Conservation (phyloP, 1,284 basidiomycete species). For the Volvariella surrecta region DNA sequence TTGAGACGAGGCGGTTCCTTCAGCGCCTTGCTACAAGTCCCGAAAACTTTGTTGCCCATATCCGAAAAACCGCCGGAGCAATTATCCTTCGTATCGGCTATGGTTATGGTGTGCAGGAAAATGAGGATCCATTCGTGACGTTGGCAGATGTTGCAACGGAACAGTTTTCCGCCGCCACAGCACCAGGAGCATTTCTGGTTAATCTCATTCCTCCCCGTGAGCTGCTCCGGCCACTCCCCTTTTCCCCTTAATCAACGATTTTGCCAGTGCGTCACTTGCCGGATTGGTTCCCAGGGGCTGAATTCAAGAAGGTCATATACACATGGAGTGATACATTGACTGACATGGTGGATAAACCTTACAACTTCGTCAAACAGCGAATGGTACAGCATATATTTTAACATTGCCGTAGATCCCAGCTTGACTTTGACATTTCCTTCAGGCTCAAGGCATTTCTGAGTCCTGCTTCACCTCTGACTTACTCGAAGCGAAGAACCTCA, state of each 20-base stretch:
- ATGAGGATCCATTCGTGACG: slow-evolving; percentile 20
- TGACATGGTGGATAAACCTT: slow-evolving; percentile 15
- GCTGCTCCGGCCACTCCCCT: slow-evolving; percentile 15
- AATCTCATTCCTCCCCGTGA: slow-evolving; percentile 20
- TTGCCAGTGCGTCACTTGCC: slow-evolving; percentile 1
- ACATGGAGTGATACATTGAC: slow-evolving; percentile 11
- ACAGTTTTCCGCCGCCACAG: slow-evolving; percentile 15
- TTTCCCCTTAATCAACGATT: slow-evolving; percentile 5
- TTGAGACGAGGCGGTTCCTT: slow-evolving; percentile 12
- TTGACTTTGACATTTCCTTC: too few relatives aligned
- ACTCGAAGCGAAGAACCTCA: slow-evolving; percentile 15
- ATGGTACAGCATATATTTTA: slow-evolving; percentile 11
- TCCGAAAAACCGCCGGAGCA: slow-evolving; percentile 18
- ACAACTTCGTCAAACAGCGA: slow-evolving; percentile 11
- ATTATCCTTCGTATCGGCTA: slow-evolving; percentile 20
- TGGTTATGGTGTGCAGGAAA: slow-evolving; percentile 19
- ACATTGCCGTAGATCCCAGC: too few relatives aligned
- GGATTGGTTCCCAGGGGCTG: slow-evolving; percentile 22
- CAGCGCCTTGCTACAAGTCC: slow-evolving; percentile 15
- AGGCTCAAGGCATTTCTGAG: slow-evolving; percentile 24
- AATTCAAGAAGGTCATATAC: slow-evolving; percentile 19
- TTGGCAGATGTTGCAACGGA: slow-evolving; percentile 19
- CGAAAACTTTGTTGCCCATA: slow-evolving; percentile 16
- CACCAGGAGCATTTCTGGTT: slow-evolving; percentile 21
- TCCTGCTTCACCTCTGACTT: slow-evolving; percentile 22